phyloP scores from a whole-genome alignment of 2,329 filamentous ascomycete species.

The Arthrobotrys sphaeroides region DNA sequence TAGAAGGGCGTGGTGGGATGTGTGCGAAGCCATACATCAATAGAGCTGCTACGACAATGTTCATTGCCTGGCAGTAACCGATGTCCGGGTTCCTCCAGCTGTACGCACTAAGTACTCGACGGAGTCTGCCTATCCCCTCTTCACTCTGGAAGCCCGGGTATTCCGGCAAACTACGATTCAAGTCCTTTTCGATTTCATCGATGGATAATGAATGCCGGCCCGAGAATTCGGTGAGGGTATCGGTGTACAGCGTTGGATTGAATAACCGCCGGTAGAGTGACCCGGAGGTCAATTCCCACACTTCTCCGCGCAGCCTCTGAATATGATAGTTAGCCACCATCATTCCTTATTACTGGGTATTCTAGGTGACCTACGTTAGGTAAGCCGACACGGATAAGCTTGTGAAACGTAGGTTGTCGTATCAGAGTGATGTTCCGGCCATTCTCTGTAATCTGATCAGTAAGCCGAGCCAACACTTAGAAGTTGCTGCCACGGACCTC shows the following conservation, averaged over 20 bases:
- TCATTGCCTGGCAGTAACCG: constrained; percentile 99
- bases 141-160: constrained; percentile 97
- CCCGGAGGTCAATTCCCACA: constrained; percentile 94
- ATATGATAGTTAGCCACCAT: background rate
- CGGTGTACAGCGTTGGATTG: constrained; percentile 81
- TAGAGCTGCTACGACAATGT: constrained; percentile 96
- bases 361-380: constrained; percentile 70
- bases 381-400: constrained; percentile 92
- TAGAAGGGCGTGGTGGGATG: too few species aligned
- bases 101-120: constrained; percentile 92
- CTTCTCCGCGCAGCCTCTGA: constrained; percentile 81
- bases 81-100: constrained; percentile 97
- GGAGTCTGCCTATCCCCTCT: constrained; percentile 88
- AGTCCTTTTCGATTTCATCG: constrained; percentile 98
- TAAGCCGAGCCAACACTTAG: background rate
- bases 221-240: constrained; percentile 83
- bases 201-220: constrained; percentile 92
- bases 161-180: constrained; percentile 94
- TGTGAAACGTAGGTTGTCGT: constrained; percentile 96
- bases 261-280: constrained; percentile 88
- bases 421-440: constrained; percentile 91
- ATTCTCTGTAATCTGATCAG: constrained; percentile 71
- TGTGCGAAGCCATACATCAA: constrained; percentile 72
- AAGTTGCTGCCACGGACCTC: constrained; percentile 61
- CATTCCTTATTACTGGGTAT: background rate